A percentile compares a stretch with the other conserved stretches of the same genome.
These are phyloP conservation scores for Staphylotrichum tortipilum DNA, from an alignment of 495 filamentous ascomycete species.

Conservation along the genomic window DNA sequence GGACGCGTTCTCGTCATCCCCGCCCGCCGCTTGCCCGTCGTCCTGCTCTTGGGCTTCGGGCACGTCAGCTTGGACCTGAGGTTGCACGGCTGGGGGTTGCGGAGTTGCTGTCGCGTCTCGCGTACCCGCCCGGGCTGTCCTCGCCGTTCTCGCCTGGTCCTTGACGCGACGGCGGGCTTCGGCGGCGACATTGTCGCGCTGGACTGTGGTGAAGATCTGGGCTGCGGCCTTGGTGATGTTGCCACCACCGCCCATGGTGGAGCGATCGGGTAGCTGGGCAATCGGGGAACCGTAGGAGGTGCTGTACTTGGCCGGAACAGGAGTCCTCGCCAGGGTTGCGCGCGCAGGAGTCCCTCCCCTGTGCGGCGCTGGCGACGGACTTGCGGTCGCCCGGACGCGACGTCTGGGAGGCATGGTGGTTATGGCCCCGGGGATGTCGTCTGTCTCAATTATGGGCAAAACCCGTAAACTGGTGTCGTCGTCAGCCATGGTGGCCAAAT, in stretches of 20 bases:
- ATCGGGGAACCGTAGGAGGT: slow-evolving; percentile 25
- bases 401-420: slow-evolving; percentile 19
- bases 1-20: neutral
- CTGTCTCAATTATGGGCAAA: neutral
- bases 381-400: neutral
- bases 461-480: neutral
- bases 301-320: slow-evolving; percentile 23
- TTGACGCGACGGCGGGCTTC: slow-evolving; percentile 2
- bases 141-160: neutral
- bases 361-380: neutral
- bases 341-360: neutral
- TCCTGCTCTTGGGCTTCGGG: neutral
- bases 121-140: neutral
- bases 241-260: slow-evolving; percentile 4
- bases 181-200: slow-evolving; percentile 13
- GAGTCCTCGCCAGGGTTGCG: neutral
- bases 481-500: slow-evolving; percentile 1
- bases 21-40: neutral
- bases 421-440: neutral
- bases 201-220: slow-evolving; percentile 12
- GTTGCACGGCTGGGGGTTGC: neutral
- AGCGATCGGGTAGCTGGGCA: slow-evolving; percentile 15
- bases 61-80: neutral
- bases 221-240: slow-evolving; percentile 12
- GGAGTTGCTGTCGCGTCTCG: neutral